Evolutionary conservation across 352 stramenopile genomes (phyloP), one percentile per base, ranked within the genome.

Genomic region (Phytophthora hybrid): DNA sequence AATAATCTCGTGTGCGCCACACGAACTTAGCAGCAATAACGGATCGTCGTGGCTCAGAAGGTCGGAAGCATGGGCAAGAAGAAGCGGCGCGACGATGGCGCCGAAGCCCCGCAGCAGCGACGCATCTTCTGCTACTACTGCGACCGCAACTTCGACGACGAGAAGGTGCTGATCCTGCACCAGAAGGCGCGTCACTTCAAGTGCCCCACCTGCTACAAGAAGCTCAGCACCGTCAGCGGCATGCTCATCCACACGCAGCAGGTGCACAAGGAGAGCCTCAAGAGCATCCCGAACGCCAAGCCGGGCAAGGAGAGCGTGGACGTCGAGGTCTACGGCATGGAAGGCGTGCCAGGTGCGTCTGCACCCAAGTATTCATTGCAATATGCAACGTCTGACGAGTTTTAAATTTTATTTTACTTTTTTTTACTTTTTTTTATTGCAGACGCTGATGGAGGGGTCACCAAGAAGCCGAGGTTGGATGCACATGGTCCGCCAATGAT

Each of bases 111-210:
- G 29, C 71, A 78, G 57, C 71, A 67, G 56, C 74, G 81, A 32
- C 90, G 88, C 63, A 96, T 97, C 73, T 97, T 87, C 79, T 98
- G 93, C 83, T 98, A 97, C 79, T 98, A 98, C 83, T 98, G 93
- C 77, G 93, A 98, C 66, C 85, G 93, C 53, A 83, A 89, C 52
- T 98, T 98, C 53, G 91, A 97, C 26, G 90, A 98, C 73, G 93
- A 98, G 76, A 96, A 95, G 68, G 87, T 96, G 26, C 66, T 98
- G 56, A 97, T 98, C 67, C 88, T 97, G 82, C 93, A 98, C 76
- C 93, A 98, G 80, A 98, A 98, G 73, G 89, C 89, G 66, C 90
- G 92, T 8, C 93, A 98, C 66, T 98, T 98, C 82, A 97, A 97
- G 78, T 98, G 93, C 77, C 86, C 91, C 39, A 82, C 88, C 23